These are phyloP conservation scores for Quercus suber DNA, from an alignment of 306 rosid genomes.

Conservation along the genomic window DNA sequence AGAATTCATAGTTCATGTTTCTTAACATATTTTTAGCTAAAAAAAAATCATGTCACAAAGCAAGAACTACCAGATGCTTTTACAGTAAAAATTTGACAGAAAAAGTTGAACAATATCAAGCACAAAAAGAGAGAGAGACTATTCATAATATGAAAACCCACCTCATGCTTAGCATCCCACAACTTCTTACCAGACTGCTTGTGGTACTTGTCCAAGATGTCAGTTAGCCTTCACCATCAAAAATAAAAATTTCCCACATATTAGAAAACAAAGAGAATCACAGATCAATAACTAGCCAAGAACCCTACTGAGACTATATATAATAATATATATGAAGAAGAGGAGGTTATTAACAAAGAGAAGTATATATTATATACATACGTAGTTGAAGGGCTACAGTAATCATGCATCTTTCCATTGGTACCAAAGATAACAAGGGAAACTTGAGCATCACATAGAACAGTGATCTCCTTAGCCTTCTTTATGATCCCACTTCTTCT, in stretches of 20 bases:
- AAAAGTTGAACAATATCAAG: background rate
- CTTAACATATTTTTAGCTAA: slow-evolving; percentile 47
- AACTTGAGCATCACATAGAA: slow-evolving; percentile 84
- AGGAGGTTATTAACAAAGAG: background rate
- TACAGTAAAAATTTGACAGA: background rate
- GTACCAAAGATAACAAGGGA: slow-evolving; percentile 60
- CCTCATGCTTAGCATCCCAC: slow-evolving; percentile 98
- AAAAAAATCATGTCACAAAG: slow-evolving; percentile 10
- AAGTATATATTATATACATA: slow-evolving; percentile 14
- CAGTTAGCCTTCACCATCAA: slow-evolving; percentile 52
- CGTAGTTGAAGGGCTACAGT: slow-evolving; percentile 71
- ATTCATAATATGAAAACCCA: slow-evolving; percentile 6
- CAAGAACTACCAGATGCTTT: slow-evolving; percentile 11
- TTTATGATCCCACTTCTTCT: slow-evolving; percentile 77
- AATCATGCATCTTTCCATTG: slow-evolving; percentile 69
- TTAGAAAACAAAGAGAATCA: background rate
- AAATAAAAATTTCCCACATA: background rate
- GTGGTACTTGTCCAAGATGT: slow-evolving; percentile 67
- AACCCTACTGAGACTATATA: too few relatives aligned
- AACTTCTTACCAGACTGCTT: slow-evolving; percentile 56
- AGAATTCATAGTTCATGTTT: slow-evolving; percentile 31
- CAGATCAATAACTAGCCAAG: background rate
- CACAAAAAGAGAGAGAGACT: background rate
- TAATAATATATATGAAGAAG: background rate
- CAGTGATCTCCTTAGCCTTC: slow-evolving; percentile 81